Evolutionary conservation across 2,329 filamentous ascomycete species (phyloP).

Genomic region (Fusarium sp.): DNA sequence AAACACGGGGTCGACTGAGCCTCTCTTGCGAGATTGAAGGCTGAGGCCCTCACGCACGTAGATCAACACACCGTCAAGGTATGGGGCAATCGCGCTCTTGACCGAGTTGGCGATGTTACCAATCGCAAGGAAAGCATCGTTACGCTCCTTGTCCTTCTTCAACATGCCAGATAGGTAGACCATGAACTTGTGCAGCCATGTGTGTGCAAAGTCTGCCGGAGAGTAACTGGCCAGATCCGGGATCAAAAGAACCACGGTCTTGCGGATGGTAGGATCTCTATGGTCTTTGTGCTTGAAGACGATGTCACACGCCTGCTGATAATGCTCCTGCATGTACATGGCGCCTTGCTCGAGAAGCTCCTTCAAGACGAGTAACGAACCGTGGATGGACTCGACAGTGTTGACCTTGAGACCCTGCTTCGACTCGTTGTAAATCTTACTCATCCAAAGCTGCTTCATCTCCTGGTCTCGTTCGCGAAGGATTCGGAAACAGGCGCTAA

Average conservation of each 20-base stretch:
- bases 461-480: slow-evolving; percentile 92
- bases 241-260: slow-evolving; percentile 91
- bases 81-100: slow-evolving; percentile 93
- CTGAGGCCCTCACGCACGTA: slow-evolving; percentile 94
- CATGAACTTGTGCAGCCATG: slow-evolving; percentile 97
- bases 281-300: slow-evolving; percentile 95
- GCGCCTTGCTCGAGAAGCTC: slow-evolving; percentile 94
- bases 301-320: slow-evolving; percentile 92
- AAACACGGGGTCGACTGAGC: slow-evolving; percentile 85
- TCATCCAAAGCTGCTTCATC: slow-evolving; percentile 90
- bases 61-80: slow-evolving; percentile 92
- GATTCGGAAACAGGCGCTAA: slow-evolving; percentile 96
- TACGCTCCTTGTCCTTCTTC: slow-evolving; percentile 94
- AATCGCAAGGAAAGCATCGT: slow-evolving; percentile 95
- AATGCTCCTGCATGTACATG: slow-evolving; percentile 99
- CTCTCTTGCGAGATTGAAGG: slow-evolving; percentile 78
- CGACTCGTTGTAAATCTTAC: slow-evolving; percentile 90
- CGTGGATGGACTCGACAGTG: slow-evolving; percentile 90
- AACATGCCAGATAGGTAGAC: slow-evolving; percentile 93
- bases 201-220: slow-evolving; percentile 88
- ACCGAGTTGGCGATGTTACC: slow-evolving; percentile 97
- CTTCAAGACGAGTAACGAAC: slow-evolving; percentile 92
- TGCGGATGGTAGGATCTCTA: slow-evolving; percentile 86
- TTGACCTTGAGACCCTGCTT: slow-evolving; percentile 83
- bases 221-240: slow-evolving; percentile 94